Evolutionary conservation across 352 stramenopile genomes (phyloP).

Genomic region (Phytophthora tentaculata): DNA sequence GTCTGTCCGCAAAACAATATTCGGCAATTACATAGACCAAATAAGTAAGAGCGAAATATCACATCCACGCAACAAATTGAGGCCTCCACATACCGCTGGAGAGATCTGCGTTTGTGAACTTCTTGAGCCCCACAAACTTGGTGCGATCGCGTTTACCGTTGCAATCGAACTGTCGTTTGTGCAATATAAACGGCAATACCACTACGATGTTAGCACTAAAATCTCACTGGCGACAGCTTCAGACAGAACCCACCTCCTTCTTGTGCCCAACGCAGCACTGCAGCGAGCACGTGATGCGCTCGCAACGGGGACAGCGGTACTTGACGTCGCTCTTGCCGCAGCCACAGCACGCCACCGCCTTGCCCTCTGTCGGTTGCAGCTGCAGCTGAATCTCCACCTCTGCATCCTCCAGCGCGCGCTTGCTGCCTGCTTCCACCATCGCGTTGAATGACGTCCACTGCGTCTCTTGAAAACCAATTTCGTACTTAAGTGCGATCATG

Average conservation of each 20-base stretch:
- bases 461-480: constrained; percentile 20
- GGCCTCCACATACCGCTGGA: constrained; percentile 57
- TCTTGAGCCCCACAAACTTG: constrained; percentile 76
- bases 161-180: constrained; percentile 61
- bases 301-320: constrained; percentile 86
- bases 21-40: not conserved
- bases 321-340: constrained; percentile 70
- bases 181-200: not conserved
- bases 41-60: not conserved
- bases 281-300: constrained; percentile 85
- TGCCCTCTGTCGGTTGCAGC: not conserved
- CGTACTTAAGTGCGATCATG: constrained; percentile 11
- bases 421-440: constrained; percentile 37
- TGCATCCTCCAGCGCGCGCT: constrained; percentile 43
- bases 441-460: constrained; percentile 19
- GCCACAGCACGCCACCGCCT: constrained; percentile 41
- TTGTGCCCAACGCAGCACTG: constrained; percentile 83
- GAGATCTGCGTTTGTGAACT: constrained; percentile 80
- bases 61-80: not conserved
- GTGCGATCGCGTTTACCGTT: constrained; percentile 85
- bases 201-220: constrained; percentile 5
- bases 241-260: constrained; percentile 53
- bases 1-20: constrained; percentile 36
- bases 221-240: not conserved
- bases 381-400: constrained; percentile 15